A percentile compares a stretch with the other conserved stretches of the same genome.
Conservation (phyloP, 805 yeast species). For the Lipomyces lipofer region DNA sequence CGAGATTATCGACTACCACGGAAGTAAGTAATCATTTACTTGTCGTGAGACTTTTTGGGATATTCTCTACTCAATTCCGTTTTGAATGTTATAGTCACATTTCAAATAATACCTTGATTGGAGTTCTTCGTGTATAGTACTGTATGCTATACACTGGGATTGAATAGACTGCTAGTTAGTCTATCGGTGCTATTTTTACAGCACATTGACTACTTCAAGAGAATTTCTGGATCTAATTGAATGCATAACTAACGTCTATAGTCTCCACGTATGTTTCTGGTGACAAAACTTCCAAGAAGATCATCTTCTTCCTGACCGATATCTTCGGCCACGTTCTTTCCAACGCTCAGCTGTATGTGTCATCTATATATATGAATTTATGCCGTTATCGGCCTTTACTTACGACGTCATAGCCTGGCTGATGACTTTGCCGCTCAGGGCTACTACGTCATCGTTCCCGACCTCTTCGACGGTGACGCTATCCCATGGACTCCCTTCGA, state of each 20-base stretch:
- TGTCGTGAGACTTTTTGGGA: too few species aligned
- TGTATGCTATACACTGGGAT: too few species aligned
- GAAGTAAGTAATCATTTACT: constrained; percentile 15
- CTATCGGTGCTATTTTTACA: too few species aligned
- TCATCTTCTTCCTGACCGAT: constrained; percentile 66
- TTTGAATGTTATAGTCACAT: too few species aligned
- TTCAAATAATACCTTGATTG: too few species aligned
- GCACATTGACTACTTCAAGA: too few species aligned
- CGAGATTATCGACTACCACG: constrained; percentile 31
- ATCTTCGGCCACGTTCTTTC: constrained; percentile 60
- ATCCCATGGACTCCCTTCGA: constrained; percentile 39
- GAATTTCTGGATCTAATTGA: too few species aligned
- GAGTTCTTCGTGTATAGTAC: too few species aligned
- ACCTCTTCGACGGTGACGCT: constrained; percentile 60
- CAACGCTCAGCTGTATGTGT: constrained; percentile 51
- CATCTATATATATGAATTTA: not conserved
- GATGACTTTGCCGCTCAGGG: constrained; percentile 57
- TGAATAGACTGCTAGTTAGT: too few species aligned
- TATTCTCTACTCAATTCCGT: not conserved
- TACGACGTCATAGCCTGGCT: constrained; percentile 36
- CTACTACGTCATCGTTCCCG: constrained; percentile 73
- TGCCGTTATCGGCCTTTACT: not conserved
- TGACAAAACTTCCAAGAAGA: constrained; percentile 47
- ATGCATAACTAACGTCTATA: constrained; percentile 10
- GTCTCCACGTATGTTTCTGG: constrained; percentile 54